Conservation (phyloP, 768 basidiomycete genomes). For the Amanita jacksonii region DNA sequence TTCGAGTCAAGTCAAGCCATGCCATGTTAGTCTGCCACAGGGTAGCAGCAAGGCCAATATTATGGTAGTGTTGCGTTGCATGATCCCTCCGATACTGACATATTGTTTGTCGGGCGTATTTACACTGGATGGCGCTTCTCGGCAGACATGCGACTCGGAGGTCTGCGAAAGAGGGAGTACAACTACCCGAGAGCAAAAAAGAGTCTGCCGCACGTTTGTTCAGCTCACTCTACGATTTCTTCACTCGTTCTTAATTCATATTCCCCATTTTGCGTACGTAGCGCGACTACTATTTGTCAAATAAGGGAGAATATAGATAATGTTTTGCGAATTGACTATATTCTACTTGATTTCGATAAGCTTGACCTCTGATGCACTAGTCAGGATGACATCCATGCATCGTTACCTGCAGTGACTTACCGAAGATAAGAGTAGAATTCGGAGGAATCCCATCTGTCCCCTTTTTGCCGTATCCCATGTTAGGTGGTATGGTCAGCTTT, state of each 20-base stretch:
- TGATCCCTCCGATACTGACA: too few species aligned
- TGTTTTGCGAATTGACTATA: background rate
- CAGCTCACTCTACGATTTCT: too few species aligned
- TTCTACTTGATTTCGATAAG: slow-evolving; percentile 54
- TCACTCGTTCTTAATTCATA: background rate
- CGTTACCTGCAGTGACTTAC: slow-evolving; percentile 32
- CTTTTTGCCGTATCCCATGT: slow-evolving; percentile 65
- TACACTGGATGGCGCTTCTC: too few species aligned
- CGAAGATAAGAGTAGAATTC: slow-evolving; percentile 77
- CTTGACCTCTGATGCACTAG: slow-evolving; percentile 49
- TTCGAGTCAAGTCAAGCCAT: too few species aligned
- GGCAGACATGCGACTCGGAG: too few species aligned
- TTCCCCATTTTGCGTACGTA: background rate
- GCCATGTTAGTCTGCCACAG: too few species aligned
- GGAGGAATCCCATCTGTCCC: slow-evolving; percentile 53
- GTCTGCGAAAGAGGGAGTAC: too few species aligned
- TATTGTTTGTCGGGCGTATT: too few species aligned
- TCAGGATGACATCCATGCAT: background rate
- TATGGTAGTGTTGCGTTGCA: too few species aligned
- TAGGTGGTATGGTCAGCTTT: slow-evolving; percentile 61
- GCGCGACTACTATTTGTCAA: background rate
- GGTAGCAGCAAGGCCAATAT: too few species aligned
- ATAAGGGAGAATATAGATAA: background rate
- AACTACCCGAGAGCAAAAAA: too few species aligned
- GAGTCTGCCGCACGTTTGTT: too few species aligned